Evolutionary conservation across 2,329 filamentous ascomycete species (phyloP), one percentile per base, ranked within the genome.

Genomic region (Ascochyta pisi): DNA sequence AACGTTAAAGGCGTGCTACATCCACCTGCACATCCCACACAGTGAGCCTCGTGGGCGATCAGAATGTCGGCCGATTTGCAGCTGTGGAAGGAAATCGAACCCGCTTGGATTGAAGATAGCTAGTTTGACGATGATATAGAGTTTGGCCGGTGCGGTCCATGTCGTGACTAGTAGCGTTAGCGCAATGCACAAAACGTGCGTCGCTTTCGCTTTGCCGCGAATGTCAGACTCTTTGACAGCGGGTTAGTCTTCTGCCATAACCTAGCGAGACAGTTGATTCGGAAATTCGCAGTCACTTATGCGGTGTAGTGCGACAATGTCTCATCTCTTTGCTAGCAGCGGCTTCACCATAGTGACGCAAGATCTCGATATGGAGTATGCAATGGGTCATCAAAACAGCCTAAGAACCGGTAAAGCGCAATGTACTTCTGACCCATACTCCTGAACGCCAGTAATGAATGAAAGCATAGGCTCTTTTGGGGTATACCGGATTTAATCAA

Each of bases 401-500:
- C 50, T 44, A 22, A 42, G 27, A 26, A 35, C 43, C 43, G 43
- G 33, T 41, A 51, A 44, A 55, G 43, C 40, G 46, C 42, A 46
- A 52, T 52, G 49, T 49, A 60, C 47, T 43, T 52, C 49, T 50
- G 40, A 46, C 34, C 47, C 27, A 41, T 47, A 56, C 58, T 55
- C 58, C 63, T 53, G 48, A 62, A 67, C 63, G 60, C 65, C 63
- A 58, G 31, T 54, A 57, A 39, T 41, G 24, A 51, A 53, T 55
- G 39, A 49, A 48, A 45, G 48, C 47, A 51, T 40, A 40, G 41
- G 57, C 46, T 56, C 43, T 40, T 38, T 59, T 35, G 46, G 43
- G 53, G 50, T 51, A 34, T 46, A 47, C 55, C 26, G 16, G 24
- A 29, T 47, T 58, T 61, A 67, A 58, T 82, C 79, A 41, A 79